Evolutionary conservation across 2,329 filamentous ascomycete species (phyloP), one percentile per base, ranked within the genome.

Genomic region (Fusarium foetens): DNA sequence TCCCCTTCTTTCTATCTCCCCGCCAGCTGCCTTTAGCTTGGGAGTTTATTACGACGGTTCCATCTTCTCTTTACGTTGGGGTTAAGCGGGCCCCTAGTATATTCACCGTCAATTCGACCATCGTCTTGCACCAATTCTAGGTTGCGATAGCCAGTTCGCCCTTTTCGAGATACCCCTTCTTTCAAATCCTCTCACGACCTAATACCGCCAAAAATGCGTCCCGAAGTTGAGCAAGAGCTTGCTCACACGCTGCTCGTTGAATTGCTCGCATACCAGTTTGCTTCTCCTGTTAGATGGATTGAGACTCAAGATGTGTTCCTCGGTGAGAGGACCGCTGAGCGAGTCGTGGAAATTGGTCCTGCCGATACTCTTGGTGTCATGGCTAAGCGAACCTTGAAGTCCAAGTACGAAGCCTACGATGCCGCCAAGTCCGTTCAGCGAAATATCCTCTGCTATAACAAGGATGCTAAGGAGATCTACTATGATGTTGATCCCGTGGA

Each of bases 281-380:
- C 96, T 79, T 98, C 95, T 60, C 96, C 96, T 55, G 96, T 99
- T 78, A 92, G 96, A 91, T 99, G 96, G 96, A 99, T 99, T 84
- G 96, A 99, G 86, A 99, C 96, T 61, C 96, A 99, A 86, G 96
- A 99, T 95, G 96, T 99, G 78, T 96, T 99, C 80, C 93, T 99
- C 77, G 95, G 93, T 74, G 94, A 98, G 84, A 96, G 97, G 86
- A 93, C 91, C 58, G 97, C 96, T 55, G 96, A 99, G 88, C 92
- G 96, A 80, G 97, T 99, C 80, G 96, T 99, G 78, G 96, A 99
- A 84, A 92, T 99, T 77, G 96, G 96, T 81, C 96, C 96, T 31
- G 95, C 95, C 78, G 95, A 99, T 84, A 99, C 96, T 31, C 90
- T 99, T 39, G 95, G 95, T 81, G 95, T 94, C 65, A 99, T 99